These are phyloP conservation scores for Fulvia fulva DNA, from an alignment of 2,329 filamentous ascomycete genomes.

Conservation along the genomic window DNA sequence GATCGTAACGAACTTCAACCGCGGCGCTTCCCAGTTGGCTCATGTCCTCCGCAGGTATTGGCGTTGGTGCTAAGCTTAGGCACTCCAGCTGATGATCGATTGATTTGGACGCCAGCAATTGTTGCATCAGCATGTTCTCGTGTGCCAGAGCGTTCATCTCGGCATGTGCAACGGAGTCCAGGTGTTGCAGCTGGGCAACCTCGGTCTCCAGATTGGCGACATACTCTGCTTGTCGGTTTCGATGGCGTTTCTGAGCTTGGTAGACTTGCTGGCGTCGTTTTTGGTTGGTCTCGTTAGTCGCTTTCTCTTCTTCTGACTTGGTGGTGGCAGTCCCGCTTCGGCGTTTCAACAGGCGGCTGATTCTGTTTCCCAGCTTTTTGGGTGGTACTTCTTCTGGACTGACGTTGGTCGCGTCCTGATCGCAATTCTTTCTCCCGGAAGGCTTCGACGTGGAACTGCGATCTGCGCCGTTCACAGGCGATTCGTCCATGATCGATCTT, in stretches of 20 bases:
- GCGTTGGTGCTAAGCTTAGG: slow-evolving; percentile 1
- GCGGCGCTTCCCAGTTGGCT: slow-evolving; percentile 9
- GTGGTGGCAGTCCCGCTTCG: not conserved
- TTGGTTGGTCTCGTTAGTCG: slow-evolving; percentile 1
- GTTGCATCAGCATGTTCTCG: slow-evolving; percentile 20
- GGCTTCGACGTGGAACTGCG: not conserved
- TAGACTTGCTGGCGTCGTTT: slow-evolving; percentile 26
- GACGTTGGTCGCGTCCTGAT: not conserved
- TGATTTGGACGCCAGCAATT: slow-evolving; percentile 13
- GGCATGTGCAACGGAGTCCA: slow-evolving; percentile 19
- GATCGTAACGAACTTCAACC: slow-evolving; percentile 17
- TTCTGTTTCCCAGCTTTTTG: slow-evolving; percentile 1
- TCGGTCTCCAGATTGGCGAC: slow-evolving; percentile 22
- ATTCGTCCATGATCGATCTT: too few relatives aligned
- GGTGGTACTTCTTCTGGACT: too few relatives aligned
- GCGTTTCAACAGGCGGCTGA: slow-evolving; percentile 7
- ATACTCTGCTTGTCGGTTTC: slow-evolving; percentile 24
- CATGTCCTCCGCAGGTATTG: not conserved
- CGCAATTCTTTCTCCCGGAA: not conserved
- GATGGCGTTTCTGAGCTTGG: slow-evolving; percentile 28
- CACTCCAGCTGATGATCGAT: slow-evolving; percentile 13
- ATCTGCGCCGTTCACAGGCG: not conserved
- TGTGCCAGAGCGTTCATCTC: slow-evolving; percentile 20
- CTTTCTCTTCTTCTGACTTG: not conserved
- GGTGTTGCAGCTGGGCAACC: slow-evolving; percentile 19